phyloP scores from a whole-genome alignment of 495 filamentous ascomycete species.

The Annulohypoxylon nitens region DNA sequence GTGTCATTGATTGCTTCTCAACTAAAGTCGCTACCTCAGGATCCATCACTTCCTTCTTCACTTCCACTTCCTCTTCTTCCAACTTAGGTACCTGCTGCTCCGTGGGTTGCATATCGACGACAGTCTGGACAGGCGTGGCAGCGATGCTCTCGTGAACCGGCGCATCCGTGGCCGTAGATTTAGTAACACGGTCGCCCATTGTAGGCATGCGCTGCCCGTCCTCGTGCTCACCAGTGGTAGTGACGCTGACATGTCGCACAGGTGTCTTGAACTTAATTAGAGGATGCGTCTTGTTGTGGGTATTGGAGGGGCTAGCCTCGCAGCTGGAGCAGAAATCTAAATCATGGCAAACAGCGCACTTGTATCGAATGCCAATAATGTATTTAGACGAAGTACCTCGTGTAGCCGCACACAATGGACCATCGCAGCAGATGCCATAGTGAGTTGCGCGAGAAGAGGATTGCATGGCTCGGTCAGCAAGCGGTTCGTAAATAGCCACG shows the following conservation, averaged over 20 bases:
- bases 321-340: constrained; percentile 96
- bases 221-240: constrained; percentile 81
- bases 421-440: constrained; percentile 93
- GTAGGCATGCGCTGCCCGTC: constrained; percentile 68
- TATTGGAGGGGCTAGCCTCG: constrained; percentile 85
- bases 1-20: constrained; percentile 49
- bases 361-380: constrained; percentile 90
- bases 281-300: constrained; percentile 93
- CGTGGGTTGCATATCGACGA: constrained; percentile 76
- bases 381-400: constrained; percentile 65
- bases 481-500: constrained; percentile 84
- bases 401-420: constrained; percentile 82
- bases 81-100: constrained; percentile 47
- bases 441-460: constrained; percentile 68
- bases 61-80: constrained; percentile 52
- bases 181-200: constrained; percentile 75
- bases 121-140: constrained; percentile 76
- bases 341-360: constrained; percentile 97
- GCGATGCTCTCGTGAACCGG: constrained; percentile 63
- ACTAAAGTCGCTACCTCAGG: constrained; percentile 34
- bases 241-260: constrained; percentile 89
- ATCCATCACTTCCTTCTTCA: constrained; percentile 53
- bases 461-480: constrained; percentile 64
- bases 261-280: constrained; percentile 97
- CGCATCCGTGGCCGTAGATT: constrained; percentile 65